Percentiles rank a stretch among this genome's conserved stretches.
phyloP scores from a whole-genome alignment of 179 eudicot species.

The Beta macrorhiza region DNA sequence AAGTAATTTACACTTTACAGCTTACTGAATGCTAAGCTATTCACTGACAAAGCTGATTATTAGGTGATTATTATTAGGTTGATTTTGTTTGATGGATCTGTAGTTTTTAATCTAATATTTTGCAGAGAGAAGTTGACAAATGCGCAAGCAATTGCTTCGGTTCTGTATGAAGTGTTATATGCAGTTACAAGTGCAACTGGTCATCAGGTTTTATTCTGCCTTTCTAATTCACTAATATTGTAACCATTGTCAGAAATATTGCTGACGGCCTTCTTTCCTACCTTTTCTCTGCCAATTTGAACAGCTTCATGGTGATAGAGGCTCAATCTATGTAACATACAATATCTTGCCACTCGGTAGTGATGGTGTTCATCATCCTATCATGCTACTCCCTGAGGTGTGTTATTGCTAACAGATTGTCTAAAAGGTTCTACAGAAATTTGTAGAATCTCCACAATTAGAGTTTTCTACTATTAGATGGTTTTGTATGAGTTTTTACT shows the following conservation, averaged over 20 bases:
- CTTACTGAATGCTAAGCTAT: conserved; percentile 1
- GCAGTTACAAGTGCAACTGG: conserved; percentile 80
- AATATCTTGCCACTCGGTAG: conserved; percentile 89
- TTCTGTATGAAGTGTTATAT: conserved; percentile 63
- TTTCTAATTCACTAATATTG: conserved; percentile 1
- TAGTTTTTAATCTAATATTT: conserved; percentile 31
- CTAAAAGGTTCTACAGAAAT: neutral
- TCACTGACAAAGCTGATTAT: neutral
- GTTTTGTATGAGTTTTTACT: neutral
- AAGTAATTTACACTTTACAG: conserved; percentile 13
- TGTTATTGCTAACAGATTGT: conserved; percentile 1
- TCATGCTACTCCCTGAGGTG: conserved; percentile 97
- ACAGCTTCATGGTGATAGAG: conserved; percentile 75
- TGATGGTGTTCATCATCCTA: conserved; percentile 80
- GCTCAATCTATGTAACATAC: conserved; percentile 53
- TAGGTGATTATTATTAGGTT: conserved; percentile 24
- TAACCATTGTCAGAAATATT: neutral
- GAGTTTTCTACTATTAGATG: neutral
- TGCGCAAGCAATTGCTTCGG: conserved; percentile 73
- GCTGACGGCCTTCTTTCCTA: conserved; percentile 3
- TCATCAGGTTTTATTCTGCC: conserved; percentile 54
- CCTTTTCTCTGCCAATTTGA: conserved; percentile 4
- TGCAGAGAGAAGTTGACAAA: conserved; percentile 74
- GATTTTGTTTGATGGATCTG: conserved; percentile 22
- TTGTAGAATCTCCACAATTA: neutral